Evolutionary conservation across 495 filamentous ascomycete species (phyloP), one percentile per base, ranked within the genome.

Genomic region (Sporormia fimetaria): DNA sequence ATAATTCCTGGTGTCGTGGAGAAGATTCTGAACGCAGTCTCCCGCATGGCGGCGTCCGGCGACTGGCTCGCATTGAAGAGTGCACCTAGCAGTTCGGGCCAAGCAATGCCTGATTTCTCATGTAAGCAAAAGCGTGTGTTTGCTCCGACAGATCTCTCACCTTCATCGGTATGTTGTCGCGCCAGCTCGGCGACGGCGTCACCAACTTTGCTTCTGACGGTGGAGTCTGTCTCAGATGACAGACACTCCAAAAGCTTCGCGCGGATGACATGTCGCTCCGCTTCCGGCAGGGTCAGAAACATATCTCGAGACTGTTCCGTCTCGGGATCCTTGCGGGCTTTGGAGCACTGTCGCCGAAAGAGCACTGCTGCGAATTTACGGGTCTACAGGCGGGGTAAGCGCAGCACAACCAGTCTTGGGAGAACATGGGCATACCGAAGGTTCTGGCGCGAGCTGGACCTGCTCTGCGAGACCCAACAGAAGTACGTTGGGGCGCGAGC

Each of bases 111-210:
- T 93, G 61, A 16, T 30, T 33, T 40, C 42, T 42, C 44, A 8
- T 10, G 21, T 21, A 10, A 10, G 16, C 17, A 42, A 37, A 3
- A 17, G 30, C 6, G 22, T 29, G 5, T 21, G 17, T 4, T n/a
- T n/a, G n/a, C n/a, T n/a, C n/a, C n/a, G n/a, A 27, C 23, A 37
- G 15, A 24, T 14, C 11, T 43, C 36, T 15, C 70, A 93, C 85
- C 79, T 48, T 78, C 82, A 54, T 95, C 92, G 36, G 81, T 81
- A 61, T 95, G 93, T 59, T 96, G 85, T 54, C 92, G 77, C 22
- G 87, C 92, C 30, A 96, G 67, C 58, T 99, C 92, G 5, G 92
- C 92, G 44, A 96, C 80, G 2, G 90, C 86, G 62, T 99, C 92
- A 40, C 86, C 87, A 57, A 95, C 82, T 64, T 96, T 99, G 60